phyloP scores from a whole-genome alignment of 495 filamentous ascomycete species.

The Neurospora intermedia region DNA sequence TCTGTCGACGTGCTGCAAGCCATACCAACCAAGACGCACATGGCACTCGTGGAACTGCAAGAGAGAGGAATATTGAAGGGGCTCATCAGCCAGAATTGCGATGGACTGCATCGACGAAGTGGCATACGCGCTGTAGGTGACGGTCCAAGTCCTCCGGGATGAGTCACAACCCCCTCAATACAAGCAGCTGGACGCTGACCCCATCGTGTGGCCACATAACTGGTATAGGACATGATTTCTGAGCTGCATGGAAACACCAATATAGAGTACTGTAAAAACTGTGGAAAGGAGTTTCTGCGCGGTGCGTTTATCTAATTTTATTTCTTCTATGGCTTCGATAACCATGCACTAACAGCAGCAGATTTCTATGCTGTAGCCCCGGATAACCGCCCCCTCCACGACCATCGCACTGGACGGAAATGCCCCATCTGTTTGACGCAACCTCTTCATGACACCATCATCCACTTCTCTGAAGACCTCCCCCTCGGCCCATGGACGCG shows the following conservation, averaged over 20 bases:
- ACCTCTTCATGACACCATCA: conserved; percentile 30
- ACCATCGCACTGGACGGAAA: conserved; percentile 36
- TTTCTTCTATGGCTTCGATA: not conserved
- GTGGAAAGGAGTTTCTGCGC: conserved; percentile 35
- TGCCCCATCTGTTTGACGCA: conserved; percentile 24
- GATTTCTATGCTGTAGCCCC: conserved; percentile 36
- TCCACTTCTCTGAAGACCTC: conserved; percentile 34
- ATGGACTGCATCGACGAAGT: conserved; percentile 34
- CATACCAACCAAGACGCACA: conserved; percentile 35
- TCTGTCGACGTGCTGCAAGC: conserved; percentile 28
- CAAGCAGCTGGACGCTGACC: not conserved
- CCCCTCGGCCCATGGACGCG: conserved; percentile 17
- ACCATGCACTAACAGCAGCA: not conserved
- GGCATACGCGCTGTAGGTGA: conserved; percentile 30
- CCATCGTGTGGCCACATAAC: not conserved
- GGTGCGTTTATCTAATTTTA: conserved; percentile 14
- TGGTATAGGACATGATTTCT: conserved; percentile 22
- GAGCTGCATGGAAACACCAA: conserved; percentile 39
- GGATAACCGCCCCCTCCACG: conserved; percentile 29
- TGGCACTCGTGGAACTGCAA: conserved; percentile 38
- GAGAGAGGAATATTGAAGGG: conserved; percentile 30
- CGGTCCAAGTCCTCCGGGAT: not conserved
- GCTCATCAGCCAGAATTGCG: conserved; percentile 38
- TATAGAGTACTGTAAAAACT: conserved; percentile 34
- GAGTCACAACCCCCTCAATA: not conserved